phyloP scores from a whole-genome alignment of 495 filamentous ascomycete species.

The Daldinia concentrica region DNA sequence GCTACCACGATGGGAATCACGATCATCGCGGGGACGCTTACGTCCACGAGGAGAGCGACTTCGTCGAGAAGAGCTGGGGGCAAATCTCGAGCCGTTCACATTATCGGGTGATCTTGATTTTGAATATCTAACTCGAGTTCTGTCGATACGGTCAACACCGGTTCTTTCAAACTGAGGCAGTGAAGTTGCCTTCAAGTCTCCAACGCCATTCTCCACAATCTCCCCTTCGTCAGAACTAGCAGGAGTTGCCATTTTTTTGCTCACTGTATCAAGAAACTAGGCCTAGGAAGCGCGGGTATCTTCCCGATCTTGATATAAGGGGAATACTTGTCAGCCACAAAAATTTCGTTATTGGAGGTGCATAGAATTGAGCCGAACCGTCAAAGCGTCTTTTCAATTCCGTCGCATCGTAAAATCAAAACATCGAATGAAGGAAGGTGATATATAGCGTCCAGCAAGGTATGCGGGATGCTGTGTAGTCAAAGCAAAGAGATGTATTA shows the following conservation, averaged over 20 bases:
- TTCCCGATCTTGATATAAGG: conserved; percentile 39
- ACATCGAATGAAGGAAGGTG: conserved; percentile 1
- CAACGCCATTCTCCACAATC: conserved; percentile 77
- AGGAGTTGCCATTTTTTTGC: conserved; percentile 58
- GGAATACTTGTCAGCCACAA: conserved; percentile 45
- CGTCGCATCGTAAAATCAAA: conserved; percentile 39
- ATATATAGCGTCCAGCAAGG: neutral
- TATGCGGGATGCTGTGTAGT: conserved; percentile 5
- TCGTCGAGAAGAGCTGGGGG: conserved; percentile 63
- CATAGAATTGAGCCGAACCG: conserved; percentile 61
- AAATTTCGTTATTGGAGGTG: conserved; percentile 26
- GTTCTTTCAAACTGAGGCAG: conserved; percentile 61
- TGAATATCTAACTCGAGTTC: conserved; percentile 73
- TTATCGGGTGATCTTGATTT: conserved; percentile 76
- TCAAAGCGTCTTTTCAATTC: conserved; percentile 49
- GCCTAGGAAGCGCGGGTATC: conserved; percentile 33
- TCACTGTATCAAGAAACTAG: conserved; percentile 49
- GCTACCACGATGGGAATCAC: conserved; percentile 62
- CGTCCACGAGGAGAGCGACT: conserved; percentile 64
- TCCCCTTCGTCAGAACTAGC: conserved; percentile 82
- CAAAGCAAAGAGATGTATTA: conserved; percentile 1
- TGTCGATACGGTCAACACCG: conserved; percentile 74
- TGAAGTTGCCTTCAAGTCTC: conserved; percentile 67
- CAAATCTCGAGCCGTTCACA: conserved; percentile 78
- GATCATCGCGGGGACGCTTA: conserved; percentile 74